phyloP scores from a whole-genome alignment of 352 stramenopile species.

The Globisporangium nunn region DNA sequence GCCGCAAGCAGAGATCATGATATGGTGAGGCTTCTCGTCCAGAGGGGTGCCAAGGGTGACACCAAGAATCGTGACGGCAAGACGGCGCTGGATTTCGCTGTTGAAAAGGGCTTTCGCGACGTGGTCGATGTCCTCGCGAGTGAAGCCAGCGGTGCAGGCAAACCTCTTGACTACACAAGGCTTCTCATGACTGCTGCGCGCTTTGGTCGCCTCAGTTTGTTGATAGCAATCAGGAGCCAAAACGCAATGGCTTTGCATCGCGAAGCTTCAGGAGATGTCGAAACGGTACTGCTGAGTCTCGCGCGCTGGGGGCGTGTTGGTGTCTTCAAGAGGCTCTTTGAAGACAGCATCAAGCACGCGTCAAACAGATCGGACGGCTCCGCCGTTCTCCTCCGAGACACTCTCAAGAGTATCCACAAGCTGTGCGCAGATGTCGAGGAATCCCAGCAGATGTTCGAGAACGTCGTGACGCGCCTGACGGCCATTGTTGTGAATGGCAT shows the following conservation, averaged over 20 bases:
- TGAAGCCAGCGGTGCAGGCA: neutral
- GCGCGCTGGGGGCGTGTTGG: neutral
- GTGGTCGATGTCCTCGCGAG: neutral
- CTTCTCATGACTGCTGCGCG: neutral
- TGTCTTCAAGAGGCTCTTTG: neutral
- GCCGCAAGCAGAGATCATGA: neutral
- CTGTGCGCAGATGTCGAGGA: neutral
- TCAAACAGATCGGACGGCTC: neutral
- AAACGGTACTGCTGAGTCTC: conserved; percentile 1
- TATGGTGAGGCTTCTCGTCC: neutral
- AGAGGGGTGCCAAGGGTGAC: neutral
- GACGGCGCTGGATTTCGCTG: conserved; percentile 2
- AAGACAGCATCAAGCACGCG: neutral
- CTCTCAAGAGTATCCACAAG: neutral
- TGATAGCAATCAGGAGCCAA: neutral
- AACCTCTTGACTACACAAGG: neutral
- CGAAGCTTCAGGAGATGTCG: neutral
- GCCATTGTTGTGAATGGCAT: neutral
- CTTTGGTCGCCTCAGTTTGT: neutral
- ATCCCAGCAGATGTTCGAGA: neutral
- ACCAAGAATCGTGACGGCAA: neutral
- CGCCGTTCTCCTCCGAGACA: neutral
- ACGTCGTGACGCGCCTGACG: neutral
- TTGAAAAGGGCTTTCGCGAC: conserved; percentile 2
- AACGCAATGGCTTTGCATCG: neutral